Evolutionary conservation across 169 alveolate species (phyloP), one percentile per base, ranked within the genome.

Genomic region (Haemoproteus tartakovskyi): DNA sequence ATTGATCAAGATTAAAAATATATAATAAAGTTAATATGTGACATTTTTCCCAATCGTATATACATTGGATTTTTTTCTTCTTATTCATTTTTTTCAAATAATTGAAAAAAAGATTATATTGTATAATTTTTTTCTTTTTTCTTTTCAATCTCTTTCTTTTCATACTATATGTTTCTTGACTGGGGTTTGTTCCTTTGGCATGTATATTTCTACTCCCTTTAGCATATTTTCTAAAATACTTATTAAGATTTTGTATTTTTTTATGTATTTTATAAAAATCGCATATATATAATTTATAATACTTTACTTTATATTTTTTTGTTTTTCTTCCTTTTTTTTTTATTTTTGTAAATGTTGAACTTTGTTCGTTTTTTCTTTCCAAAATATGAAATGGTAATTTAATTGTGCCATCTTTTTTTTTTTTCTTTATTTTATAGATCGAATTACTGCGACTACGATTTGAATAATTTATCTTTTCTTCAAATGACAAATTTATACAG

Each of bases 41-140:
- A 8, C 41, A 9, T 5, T 29, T 67, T 18, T 45, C 9, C 82
- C 82, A 67, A 22, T 67, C 57, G 27, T 67, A 67, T 14, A 67
- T 67, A 29, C 59, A 26, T 57, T 67, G 51, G 0, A 67, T 67
- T 38, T 47, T 38, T 27, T 67, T 67, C 27, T 67, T 67, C 46
- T 38, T 19, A 33, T 67, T 67, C 41, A 51, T 52, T 12, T 52
- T 30, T 52, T 52, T 40, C 30, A 67, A 40, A 45, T 67, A 67
- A 16, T 9, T 52, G 19, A 67, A 57, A 26, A 52, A 18, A 45
- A 29, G 12, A 0, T 16, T 3, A 11, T 24, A 3, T 18, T n/a
- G 40, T 43, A 16, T 4, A 6, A 27, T 9, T n/a, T 27, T 30
- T 29, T 29, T 29, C 18, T 14, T 46, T 52, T 29, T 0, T 0